Base-by-base conservation (phyloP, 2,329 filamentous ascomycete species). In the Aspergillus flavus region DNA sequence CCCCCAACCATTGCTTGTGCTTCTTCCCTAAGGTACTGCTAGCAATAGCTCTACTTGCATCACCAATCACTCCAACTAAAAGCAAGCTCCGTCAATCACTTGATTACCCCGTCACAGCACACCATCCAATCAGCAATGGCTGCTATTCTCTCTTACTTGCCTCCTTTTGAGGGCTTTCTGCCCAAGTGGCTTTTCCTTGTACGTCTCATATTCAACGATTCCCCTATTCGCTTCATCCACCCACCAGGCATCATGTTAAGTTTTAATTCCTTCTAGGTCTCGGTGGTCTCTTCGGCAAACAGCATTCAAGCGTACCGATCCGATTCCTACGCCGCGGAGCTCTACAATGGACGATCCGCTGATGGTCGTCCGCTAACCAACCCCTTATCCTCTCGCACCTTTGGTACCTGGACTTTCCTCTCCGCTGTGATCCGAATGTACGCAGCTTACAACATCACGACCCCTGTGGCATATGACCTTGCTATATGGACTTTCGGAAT, bases 401-500 rank as follows among this genome's bases (percentile, higher is more conserved):
- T 96, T 76, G 93, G 91, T 59, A 95, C 92, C 34, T 97, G 93
- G 89, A 96, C 94, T 0, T 85, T 94, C 62, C 83, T 96, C 63
- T 89, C 91, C 6, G 86, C 88, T 63, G 81, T 96, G 57, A 85
- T 96, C 52, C 87, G 94, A 58, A 81, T 93, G 68, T 96, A 96
- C 74, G 92, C 92, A 5, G 91, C 92, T 39, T 96, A 96, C 80
- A 84, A 96, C 77, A 87, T 96, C 66, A 83, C 87, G 68, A 84
- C 92, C 64, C 86, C 86, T 1, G 84, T 86, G 52, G 83, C 94
- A 60, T 97, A 96, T 78, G 86, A 95, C 76, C 82, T 97, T 63
- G 90, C 90, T 19, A 81, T 95, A 68, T 92, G 90, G 86, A 95
- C 91, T 9, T 96, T 94, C 76, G 84, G 87, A 1, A 84, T 96